Evolutionary conservation across 139 green algal species (phyloP).

Genomic region (Picochlorum sp.): DNA sequence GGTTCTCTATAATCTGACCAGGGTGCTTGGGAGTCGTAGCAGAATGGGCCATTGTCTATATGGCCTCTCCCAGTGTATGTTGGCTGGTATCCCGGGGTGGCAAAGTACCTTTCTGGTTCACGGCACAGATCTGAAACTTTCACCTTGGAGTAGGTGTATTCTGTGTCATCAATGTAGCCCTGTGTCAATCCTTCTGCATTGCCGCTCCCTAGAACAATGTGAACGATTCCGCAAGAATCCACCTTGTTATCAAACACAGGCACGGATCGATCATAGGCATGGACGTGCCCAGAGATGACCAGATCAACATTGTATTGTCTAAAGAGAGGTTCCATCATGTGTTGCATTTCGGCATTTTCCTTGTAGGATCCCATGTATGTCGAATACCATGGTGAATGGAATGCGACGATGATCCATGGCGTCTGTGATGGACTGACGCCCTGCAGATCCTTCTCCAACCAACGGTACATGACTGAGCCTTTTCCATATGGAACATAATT

Average conservation of each 20-base stretch:
- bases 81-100: not conserved
- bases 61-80: not conserved
- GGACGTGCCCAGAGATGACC: slow-evolving; percentile 34
- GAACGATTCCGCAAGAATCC: not conserved
- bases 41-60: not conserved
- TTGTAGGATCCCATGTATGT: not conserved
- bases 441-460: slow-evolving; percentile 59
- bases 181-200: not conserved
- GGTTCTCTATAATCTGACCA: slow-evolving; percentile 4
- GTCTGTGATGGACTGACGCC: slow-evolving; percentile 49
- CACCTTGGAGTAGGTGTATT: not conserved
- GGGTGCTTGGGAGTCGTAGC: not conserved
- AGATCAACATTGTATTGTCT: slow-evolving; percentile 54
- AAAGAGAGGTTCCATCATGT: slow-evolving; percentile 50
- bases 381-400: slow-evolving; percentile 59
- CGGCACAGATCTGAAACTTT: not conserved
- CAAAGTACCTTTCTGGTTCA: not conserved
- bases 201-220: not conserved
- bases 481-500: slow-evolving; percentile 18
- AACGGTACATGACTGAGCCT: slow-evolving; percentile 43
- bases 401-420: slow-evolving; percentile 60
- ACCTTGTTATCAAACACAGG: not conserved
- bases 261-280: not conserved
- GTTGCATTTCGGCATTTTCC: slow-evolving; percentile 14
- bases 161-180: not conserved